phyloP scores from a whole-genome alignment of 768 basidiomycete species.

The Kwoniella shandongensis region DNA sequence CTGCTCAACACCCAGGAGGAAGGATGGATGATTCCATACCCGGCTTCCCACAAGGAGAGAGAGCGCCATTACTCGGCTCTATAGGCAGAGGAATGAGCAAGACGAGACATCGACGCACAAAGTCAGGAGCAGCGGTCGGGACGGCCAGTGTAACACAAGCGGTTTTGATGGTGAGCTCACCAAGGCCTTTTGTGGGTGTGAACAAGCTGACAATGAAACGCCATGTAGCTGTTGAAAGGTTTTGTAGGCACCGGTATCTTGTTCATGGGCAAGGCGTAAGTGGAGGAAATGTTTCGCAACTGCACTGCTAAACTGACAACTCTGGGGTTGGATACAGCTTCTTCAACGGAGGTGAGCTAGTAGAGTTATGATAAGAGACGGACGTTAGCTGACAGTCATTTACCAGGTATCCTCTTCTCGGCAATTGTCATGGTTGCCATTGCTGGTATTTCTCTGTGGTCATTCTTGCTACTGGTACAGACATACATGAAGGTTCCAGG shows the following conservation, averaged over 20 bases:
- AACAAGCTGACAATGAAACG: background rate
- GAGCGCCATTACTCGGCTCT: constrained; percentile 42
- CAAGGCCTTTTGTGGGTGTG: background rate
- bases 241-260: constrained; percentile 95
- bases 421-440: constrained; percentile 71
- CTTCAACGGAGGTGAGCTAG: constrained; percentile 70
- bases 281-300: background rate
- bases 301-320: background rate
- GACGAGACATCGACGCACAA: constrained; percentile 55
- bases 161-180: constrained; percentile 80
- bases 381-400: constrained; percentile 3
- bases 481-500: constrained; percentile 86
- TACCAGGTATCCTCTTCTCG: constrained; percentile 75
- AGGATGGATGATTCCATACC: constrained; percentile 13
- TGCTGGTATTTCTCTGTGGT: constrained; percentile 82
- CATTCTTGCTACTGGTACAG: constrained; percentile 85
- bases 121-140: constrained; percentile 68
- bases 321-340: constrained; percentile 61
- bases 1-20: constrained; percentile 6
- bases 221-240: constrained; percentile 73
- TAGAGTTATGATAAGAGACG: background rate
- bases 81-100: constrained; percentile 36
- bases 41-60: constrained; percentile 28
- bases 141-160: constrained; percentile 90
- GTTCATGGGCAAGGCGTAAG: constrained; percentile 91